A percentile compares a stretch with the other conserved stretches of the same genome.
Conservation (phyloP, 2,329 filamentous ascomycete genomes). For the Sclerotinia glacialis region DNA sequence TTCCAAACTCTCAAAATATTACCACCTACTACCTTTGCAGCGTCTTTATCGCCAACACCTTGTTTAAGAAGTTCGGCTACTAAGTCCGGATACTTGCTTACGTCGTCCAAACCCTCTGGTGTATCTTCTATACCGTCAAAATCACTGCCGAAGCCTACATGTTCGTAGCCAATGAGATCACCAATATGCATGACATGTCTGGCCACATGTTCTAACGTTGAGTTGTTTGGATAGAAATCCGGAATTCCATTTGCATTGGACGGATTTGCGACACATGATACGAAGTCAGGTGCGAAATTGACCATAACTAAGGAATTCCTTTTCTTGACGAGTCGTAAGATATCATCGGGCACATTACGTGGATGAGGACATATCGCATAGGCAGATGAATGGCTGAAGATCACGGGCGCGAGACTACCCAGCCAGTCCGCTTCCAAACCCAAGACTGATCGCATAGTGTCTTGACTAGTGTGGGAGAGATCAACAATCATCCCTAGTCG, state of each 20-base stretch:
- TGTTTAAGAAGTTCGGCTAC: slow-evolving; percentile 70
- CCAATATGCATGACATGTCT: slow-evolving; percentile 82
- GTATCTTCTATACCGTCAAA: slow-evolving; percentile 73
- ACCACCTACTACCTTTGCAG: slow-evolving; percentile 70
- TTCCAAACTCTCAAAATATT: slow-evolving; percentile 84
- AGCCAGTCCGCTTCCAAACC: slow-evolving; percentile 59
- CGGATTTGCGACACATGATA: slow-evolving; percentile 61
- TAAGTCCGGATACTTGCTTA: slow-evolving; percentile 76
- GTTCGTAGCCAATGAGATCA: slow-evolving; percentile 75
- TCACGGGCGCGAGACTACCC: slow-evolving; percentile 76
- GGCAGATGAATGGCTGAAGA: slow-evolving; percentile 85
- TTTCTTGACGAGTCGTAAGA: slow-evolving; percentile 72
- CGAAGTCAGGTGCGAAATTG: slow-evolving; percentile 80
- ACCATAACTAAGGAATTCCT: slow-evolving; percentile 82
- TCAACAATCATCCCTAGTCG: slow-evolving; percentile 93
- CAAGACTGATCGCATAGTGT: slow-evolving; percentile 84
- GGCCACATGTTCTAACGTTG: slow-evolving; percentile 73
- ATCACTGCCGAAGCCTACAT: slow-evolving; percentile 86
- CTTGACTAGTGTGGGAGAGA: slow-evolving; percentile 71
- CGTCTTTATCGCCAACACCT: slow-evolving; percentile 72
- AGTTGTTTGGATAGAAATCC: slow-evolving; percentile 62
- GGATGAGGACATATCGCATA: slow-evolving; percentile 81
- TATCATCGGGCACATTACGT: slow-evolving; percentile 83
- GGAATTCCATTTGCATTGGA: slow-evolving; percentile 63
- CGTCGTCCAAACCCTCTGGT: slow-evolving; percentile 77